Conservation (phyloP, 2,329 filamentous ascomycete species). For the Phialophora tarda region DNA sequence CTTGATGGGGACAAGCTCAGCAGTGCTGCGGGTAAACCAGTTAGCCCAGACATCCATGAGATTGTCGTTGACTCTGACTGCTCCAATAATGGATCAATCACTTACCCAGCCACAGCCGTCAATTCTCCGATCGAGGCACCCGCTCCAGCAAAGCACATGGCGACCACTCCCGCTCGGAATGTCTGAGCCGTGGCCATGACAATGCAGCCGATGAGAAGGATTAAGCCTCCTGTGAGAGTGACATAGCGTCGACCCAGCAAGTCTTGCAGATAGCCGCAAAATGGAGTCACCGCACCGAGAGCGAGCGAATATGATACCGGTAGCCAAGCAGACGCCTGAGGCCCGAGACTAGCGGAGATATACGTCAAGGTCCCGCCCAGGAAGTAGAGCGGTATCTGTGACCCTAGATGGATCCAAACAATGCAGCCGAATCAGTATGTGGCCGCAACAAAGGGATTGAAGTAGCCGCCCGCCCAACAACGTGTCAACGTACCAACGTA, state of each 20-base stretch:
- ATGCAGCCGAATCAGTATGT: too few species aligned
- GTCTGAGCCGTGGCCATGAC: constrained; percentile 23
- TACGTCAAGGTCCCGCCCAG: constrained; percentile 18
- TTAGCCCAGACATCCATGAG: too few species aligned
- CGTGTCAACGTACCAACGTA: too few species aligned
- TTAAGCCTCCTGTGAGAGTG: constrained; percentile 18
- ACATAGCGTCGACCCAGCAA: constrained; percentile 26
- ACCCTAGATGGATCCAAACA: constrained; percentile 6
- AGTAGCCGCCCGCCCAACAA: too few species aligned
- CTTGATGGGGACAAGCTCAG: constrained; percentile 27
- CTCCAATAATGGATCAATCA: too few species aligned
- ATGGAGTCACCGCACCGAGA: constrained; percentile 23
- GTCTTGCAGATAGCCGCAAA: constrained; percentile 28
- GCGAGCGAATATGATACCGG: constrained; percentile 21
- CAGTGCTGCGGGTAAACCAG: background rate
- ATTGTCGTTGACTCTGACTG: too few species aligned
- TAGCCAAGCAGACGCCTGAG: constrained; percentile 15
- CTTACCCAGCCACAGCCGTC: too few species aligned
- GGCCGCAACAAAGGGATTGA: too few species aligned
- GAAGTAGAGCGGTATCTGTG: constrained; percentile 29
- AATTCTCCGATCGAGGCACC: constrained; percentile 1
- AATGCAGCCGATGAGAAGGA: constrained; percentile 21
- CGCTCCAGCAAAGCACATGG: constrained; percentile 18
- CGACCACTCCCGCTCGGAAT: constrained; percentile 15
- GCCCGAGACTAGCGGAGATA: constrained; percentile 19